Percentiles rank a stretch among this genome's conserved stretches.
phyloP scores from a whole-genome alignment of 257 asterid species.

The Fraxinus cuspidata region DNA sequence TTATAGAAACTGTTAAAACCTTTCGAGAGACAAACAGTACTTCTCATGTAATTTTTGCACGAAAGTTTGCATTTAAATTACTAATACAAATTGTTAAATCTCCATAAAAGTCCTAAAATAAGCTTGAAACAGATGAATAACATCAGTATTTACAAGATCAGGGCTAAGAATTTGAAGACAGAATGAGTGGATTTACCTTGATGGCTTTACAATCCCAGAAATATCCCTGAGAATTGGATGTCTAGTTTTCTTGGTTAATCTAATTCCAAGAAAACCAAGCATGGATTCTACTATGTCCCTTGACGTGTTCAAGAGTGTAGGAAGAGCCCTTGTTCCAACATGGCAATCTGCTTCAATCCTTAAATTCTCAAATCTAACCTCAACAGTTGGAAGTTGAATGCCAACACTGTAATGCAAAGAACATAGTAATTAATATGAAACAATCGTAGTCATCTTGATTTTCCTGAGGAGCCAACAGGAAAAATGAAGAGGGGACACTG shows the following conservation, averaged over 20 bases:
- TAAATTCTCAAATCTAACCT: constrained; percentile 57
- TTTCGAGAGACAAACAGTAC: not conserved
- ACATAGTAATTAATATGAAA: not conserved
- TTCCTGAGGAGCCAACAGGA: no score
- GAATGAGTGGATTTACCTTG: constrained; percentile 41
- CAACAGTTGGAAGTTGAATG: constrained; percentile 60
- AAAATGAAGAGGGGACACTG: not conserved
- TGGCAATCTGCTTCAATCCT: constrained; percentile 60
- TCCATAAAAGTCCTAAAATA: not conserved
- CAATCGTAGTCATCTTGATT: no score
- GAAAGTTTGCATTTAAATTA: not conserved
- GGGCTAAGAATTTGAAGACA: not conserved
- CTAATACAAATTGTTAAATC: not conserved
- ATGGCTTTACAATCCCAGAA: constrained; percentile 65
- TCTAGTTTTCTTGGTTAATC: constrained; percentile 44
- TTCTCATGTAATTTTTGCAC: not conserved
- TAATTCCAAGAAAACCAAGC: constrained; percentile 46
- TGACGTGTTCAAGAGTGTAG: constrained; percentile 56
- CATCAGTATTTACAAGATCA: not conserved
- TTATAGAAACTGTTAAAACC: not conserved
- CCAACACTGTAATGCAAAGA: constrained; percentile 48
- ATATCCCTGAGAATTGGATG: constrained; percentile 56
- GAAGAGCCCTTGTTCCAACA: constrained; percentile 68
- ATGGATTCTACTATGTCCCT: constrained; percentile 51
- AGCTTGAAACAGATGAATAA: not conserved